Evolutionary conservation across 2,329 filamentous ascomycete genomes (phyloP), one percentile per base, ranked within the genome.

Genomic region (Leptographium flavum): DNA sequence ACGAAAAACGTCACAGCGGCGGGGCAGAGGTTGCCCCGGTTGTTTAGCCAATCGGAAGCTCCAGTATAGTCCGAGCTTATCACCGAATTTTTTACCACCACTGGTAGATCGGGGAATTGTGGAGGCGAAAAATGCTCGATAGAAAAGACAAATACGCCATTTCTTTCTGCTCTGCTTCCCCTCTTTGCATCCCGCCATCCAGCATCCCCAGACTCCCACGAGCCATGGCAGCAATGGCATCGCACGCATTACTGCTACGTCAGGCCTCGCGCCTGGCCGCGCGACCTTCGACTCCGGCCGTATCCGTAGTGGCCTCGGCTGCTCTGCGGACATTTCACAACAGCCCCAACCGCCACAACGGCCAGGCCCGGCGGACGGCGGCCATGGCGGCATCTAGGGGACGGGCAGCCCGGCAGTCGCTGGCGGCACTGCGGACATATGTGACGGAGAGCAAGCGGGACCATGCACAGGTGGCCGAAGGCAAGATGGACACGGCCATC

Each of bases 371-470:
- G 54, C 58, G 59, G 51, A 55, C 60, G 45, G 54, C 54, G 23
- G 53, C 55, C 48, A 58, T 14, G 47, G 49, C 22, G 13, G 19
- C 13, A n/a, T 4, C 14, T 23, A 21, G 33, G 17, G 42, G 25
- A 7, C 17, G 2, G 42, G 28, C 25, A 3, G 17, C 54, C 11
- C 25, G 13, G 11, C 17, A 11, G 27, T 11, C 27, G 27, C 3
- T 28, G 27, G 27, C 14, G 22, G 25, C 28, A 17, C 22, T 44
- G 42, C 76, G 86, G 59, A 73, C 68, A 56, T 94, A 94, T 72
- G 87, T 94, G 51, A 83, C 86, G 25, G 82, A 88, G 67, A 82
- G 84, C 49, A 87, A 82, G 68, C 73, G 79, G 53, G 79, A 85
- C 55, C 75, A 78, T 62, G 86, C 87, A 42, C 86, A 87, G 60